These are phyloP conservation scores for Aspergillus alliaceus DNA, from an alignment of 2,329 filamentous ascomycete genomes.

Conservation along the genomic window DNA sequence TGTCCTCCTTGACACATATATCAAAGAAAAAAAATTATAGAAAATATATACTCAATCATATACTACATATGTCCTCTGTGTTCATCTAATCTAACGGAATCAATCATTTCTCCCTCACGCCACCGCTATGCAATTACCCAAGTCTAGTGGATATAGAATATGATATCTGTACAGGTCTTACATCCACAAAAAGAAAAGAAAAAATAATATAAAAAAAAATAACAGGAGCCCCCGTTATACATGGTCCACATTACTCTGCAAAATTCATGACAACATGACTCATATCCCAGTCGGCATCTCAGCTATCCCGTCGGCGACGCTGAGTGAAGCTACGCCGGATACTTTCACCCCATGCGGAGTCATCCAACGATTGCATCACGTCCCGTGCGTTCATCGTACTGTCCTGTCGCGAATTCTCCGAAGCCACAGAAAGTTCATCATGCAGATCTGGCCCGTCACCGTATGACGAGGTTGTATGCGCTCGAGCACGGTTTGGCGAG, in stretches of 20 bases:
- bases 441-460: slow-evolving; percentile 23
- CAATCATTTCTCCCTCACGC: slow-evolving; percentile 6
- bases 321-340: slow-evolving; percentile 83
- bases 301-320: slow-evolving; percentile 44
- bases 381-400: slow-evolving; percentile 73
- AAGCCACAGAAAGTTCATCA: slow-evolving; percentile 14
- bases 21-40: neutral
- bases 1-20: neutral
- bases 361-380: slow-evolving; percentile 81
- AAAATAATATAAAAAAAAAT: slow-evolving; percentile 3
- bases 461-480: slow-evolving; percentile 29
- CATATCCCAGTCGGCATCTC: slow-evolving; percentile 12
- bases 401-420: slow-evolving; percentile 57
- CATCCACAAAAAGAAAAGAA: slow-evolving; percentile 4
- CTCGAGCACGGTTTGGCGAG: slow-evolving; percentile 30
- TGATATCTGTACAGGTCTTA: slow-evolving; percentile 1
- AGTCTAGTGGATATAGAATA: neutral
- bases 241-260: slow-evolving; percentile 3
- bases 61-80: too few species aligned
- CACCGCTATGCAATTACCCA: slow-evolving; percentile 20
- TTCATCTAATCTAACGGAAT: too few species aligned
- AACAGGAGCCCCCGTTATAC: slow-evolving; percentile 6
- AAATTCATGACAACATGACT: slow-evolving; percentile 15
- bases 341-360: slow-evolving; percentile 91
- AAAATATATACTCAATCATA: neutral